Conservation (phyloP, 2,329 filamentous ascomycete genomes). For the Arthrobotrys musiformis region DNA sequence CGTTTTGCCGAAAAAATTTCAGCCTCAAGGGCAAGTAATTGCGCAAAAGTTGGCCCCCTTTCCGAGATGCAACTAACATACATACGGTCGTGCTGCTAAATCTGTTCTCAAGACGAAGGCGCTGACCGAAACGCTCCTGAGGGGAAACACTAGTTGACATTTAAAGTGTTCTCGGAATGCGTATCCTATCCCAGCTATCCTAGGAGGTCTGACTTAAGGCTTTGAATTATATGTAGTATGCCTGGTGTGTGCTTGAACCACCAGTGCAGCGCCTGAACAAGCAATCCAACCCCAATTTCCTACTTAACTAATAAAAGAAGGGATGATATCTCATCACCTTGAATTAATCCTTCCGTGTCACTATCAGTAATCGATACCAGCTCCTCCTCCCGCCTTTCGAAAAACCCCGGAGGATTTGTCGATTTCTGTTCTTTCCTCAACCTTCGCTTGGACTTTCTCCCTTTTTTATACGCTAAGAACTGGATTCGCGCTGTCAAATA, state of each 20-base stretch:
- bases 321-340: constrained; percentile 37
- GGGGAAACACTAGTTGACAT: constrained; percentile 41
- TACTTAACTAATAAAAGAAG: constrained; percentile 45
- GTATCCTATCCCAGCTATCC: no score
- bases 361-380: constrained; percentile 34
- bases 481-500: constrained; percentile 1
- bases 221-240: constrained; percentile 20
- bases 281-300: constrained; percentile 43
- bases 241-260: constrained; percentile 37
- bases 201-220: constrained; percentile 29
- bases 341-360: constrained; percentile 25
- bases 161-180: constrained; percentile 35
- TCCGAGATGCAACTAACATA: constrained; percentile 27
- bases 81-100: constrained; percentile 12
- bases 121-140: constrained; percentile 45
- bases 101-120: constrained; percentile 26
- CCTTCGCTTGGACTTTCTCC: constrained; percentile 40
- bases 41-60: constrained; percentile 40
- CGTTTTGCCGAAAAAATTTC: constrained; percentile 22
- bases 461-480: constrained; percentile 2
- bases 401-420: not conserved
- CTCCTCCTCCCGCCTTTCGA: constrained; percentile 14
- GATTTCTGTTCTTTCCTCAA: constrained; percentile 11
- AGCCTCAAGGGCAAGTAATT: constrained; percentile 41
- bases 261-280: constrained; percentile 37